Conservation (phyloP, 768 basidiomycete species). For the Agrocybe praecox region DNA sequence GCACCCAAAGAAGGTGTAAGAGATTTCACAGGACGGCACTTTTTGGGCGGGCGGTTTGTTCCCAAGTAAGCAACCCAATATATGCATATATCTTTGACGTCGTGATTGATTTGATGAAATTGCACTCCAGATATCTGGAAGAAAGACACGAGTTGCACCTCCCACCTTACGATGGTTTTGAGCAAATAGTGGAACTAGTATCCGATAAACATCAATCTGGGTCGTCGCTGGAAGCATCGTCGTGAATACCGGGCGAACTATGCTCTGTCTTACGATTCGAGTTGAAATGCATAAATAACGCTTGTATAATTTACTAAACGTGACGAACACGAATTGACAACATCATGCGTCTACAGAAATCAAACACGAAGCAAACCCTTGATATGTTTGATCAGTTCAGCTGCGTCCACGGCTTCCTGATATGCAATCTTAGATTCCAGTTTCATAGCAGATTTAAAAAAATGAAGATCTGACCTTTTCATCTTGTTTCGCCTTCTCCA, state of each 20-base stretch:
- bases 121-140: conserved; percentile 56
- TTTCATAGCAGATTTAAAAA: not conserved
- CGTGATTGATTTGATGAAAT: conserved; percentile 2
- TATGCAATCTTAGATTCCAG: not conserved
- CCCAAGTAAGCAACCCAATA: conserved; percentile 59
- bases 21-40: conserved; percentile 80
- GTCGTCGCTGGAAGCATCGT: not conserved
- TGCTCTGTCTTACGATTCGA: not conserved
- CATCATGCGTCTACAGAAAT: not conserved
- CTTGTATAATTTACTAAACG: too few relatives aligned
- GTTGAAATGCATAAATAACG: too few relatives aligned
- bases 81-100: not conserved
- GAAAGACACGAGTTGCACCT: conserved; percentile 79
- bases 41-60: conserved; percentile 92
- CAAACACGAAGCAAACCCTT: conserved; percentile 17
- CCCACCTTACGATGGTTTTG: conserved; percentile 75
- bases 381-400: conserved; percentile 19
- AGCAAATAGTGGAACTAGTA: conserved; percentile 85
- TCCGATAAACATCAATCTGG: conserved; percentile 12
- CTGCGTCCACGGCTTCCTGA: conserved; percentile 24
- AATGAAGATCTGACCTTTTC: conserved; percentile 19
- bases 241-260: not conserved
- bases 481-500: conserved; percentile 20
- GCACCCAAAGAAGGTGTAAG: conserved; percentile 91
- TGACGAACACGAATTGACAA: too few relatives aligned